Evolutionary conservation across 306 rosid genomes (phyloP).

Genomic region (Vicia villosa): DNA sequence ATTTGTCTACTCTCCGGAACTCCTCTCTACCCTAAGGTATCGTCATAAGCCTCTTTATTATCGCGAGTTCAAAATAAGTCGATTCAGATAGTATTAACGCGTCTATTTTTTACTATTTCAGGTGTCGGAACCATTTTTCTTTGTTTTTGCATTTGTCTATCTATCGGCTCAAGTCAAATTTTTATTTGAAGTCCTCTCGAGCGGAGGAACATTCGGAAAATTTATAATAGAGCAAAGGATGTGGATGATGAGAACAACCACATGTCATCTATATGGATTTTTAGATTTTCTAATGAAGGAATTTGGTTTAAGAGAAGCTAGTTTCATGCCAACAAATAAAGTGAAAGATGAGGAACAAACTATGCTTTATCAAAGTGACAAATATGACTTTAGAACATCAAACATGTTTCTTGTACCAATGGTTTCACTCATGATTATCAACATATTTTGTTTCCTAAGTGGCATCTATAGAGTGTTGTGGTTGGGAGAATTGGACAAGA

Average conservation of each 20-base stretch:
- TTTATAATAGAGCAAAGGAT: slow-evolving; percentile 64
- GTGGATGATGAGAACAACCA: slow-evolving; percentile 65
- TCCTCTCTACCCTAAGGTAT: slow-evolving; percentile 64
- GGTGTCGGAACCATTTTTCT: slow-evolving; percentile 57
- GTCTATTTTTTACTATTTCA: slow-evolving; percentile 12
- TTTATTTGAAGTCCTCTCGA: slow-evolving; percentile 49
- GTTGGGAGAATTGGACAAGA: slow-evolving; percentile 39
- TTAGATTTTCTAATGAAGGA: slow-evolving; percentile 56
- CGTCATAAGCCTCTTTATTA: too few species aligned
- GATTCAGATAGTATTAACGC: not conserved
- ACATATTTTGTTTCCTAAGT: slow-evolving; percentile 46
- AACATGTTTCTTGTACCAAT: slow-evolving; percentile 57
- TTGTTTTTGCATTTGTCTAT: slow-evolving; percentile 46
- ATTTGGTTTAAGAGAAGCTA: slow-evolving; percentile 54
- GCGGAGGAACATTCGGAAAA: slow-evolving; percentile 49
- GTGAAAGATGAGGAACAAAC: slow-evolving; percentile 48
- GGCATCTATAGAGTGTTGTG: slow-evolving; percentile 45
- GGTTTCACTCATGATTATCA: slow-evolving; percentile 48
- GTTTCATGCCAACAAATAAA: slow-evolving; percentile 69
- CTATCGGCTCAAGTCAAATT: slow-evolving; percentile 44
- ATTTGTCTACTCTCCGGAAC: slow-evolving; percentile 59
- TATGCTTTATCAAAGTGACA: slow-evolving; percentile 52
- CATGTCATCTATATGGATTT: slow-evolving; percentile 54
- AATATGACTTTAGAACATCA: slow-evolving; percentile 62
- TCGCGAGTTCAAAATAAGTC: too few species aligned